These are phyloP conservation scores for Forsythia suspensa DNA, from an alignment of 257 asterid species.

Conservation along the genomic window DNA sequence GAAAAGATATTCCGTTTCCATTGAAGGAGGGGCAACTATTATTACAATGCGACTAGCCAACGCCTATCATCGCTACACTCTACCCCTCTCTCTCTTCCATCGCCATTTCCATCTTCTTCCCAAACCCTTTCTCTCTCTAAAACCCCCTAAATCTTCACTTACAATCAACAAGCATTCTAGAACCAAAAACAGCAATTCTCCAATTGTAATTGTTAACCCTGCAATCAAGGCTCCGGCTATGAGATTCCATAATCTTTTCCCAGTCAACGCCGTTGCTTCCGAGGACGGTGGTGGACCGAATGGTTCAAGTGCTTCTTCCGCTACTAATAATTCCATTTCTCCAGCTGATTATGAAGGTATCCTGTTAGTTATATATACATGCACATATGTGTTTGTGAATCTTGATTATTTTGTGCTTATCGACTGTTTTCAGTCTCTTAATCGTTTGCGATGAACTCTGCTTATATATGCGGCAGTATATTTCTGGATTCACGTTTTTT, in stretches of 20 bases:
- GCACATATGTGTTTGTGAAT: too few species aligned
- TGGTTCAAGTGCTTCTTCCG: conserved; percentile 34
- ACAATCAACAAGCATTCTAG: conserved; percentile 12
- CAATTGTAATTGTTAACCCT: conserved; percentile 15
- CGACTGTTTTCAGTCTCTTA: too few species aligned
- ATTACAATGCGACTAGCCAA: conserved; percentile 57
- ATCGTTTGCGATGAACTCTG: too few species aligned
- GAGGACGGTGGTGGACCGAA: conserved; percentile 53
- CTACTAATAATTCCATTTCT: neutral
- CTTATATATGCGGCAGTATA: too few species aligned
- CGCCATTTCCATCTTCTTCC: conserved; percentile 17
- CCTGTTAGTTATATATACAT: neutral
- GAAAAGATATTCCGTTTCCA: conserved; percentile 15
- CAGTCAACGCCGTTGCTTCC: conserved; percentile 37
- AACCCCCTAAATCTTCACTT: conserved; percentile 24
- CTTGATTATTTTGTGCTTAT: too few species aligned
- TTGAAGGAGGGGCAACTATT: neutral
- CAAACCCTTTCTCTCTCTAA: conserved; percentile 38
- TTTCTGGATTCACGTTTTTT: too few species aligned
- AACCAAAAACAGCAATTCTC: conserved; percentile 23
- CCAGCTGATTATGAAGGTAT: conserved; percentile 46
- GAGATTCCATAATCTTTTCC: conserved; percentile 38
- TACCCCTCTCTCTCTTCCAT: conserved; percentile 26
- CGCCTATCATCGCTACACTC: conserved; percentile 51
- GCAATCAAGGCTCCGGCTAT: conserved; percentile 25